Conservation (phyloP, 148 eudicot species). For the Fagopyrum esculentum region DNA sequence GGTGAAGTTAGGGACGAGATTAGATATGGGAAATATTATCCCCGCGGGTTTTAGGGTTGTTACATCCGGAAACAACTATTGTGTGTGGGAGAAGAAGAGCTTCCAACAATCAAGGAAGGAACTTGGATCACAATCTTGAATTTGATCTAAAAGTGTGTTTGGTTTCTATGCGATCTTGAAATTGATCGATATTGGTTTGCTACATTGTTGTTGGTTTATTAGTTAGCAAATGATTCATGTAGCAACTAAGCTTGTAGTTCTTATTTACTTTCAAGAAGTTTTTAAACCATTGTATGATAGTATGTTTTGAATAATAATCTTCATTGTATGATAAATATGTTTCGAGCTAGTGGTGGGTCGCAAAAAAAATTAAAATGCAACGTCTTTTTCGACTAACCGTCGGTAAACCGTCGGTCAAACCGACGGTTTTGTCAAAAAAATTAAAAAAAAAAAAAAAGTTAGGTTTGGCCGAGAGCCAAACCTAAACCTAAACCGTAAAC, state of each 20-base stretch:
- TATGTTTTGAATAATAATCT: not conserved
- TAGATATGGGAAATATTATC: not conserved
- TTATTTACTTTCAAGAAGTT: not conserved
- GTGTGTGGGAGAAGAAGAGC: slow-evolving; percentile 11
- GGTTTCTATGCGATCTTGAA: too few species aligned
- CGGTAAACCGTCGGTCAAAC: too few species aligned
- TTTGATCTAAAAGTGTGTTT: not conserved
- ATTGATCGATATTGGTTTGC: not conserved
- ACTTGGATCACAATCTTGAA: not conserved
- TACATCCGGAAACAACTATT: not conserved
- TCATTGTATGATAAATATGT: not conserved
- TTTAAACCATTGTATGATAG: not conserved
- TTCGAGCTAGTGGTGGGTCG: not conserved
- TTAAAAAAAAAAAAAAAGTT: too few species aligned
- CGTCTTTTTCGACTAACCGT: too few species aligned
- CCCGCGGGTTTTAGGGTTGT: not conserved
- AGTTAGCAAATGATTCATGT: not conserved
- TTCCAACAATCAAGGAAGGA: slow-evolving; percentile 8
- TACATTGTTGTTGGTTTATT: slow-evolving; percentile 4
- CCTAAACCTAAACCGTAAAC: too few species aligned
- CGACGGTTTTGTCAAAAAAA: too few species aligned
- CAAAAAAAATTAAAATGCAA: too few species aligned
- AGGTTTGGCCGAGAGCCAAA: too few species aligned
- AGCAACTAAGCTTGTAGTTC: not conserved
- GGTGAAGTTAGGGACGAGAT: slow-evolving; percentile 1